Evolutionary conservation across 2,329 filamentous ascomycete species (phyloP), one percentile per base, ranked within the genome.

Genomic region (Scortechinia acanthostroma): DNA sequence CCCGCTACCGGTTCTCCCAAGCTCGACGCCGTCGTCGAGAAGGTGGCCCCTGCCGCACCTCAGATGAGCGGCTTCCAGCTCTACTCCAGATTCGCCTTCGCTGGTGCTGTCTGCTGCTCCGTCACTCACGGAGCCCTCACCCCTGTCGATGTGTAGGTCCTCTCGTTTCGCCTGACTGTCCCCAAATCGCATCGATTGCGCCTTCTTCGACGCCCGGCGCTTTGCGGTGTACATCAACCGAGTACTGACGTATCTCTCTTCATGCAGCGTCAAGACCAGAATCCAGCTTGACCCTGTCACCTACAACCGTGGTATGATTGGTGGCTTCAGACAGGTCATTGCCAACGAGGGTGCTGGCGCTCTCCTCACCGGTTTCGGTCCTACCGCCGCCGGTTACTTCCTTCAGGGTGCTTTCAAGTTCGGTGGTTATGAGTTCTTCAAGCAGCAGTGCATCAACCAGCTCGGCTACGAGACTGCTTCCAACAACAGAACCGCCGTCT

Each of bases 91-190:
- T 96, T 96, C 76, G 91, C 93, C 72, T 86, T 98, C 61, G 91
- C 93, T 60, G 93, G 93, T 73, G 93, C 93, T 59, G 75, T 97
- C 77, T 96, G 93, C 84, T 98, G 93, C 73, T 93, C 91, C 59
- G 75, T 97, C 73, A 98, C 93, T 64, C 93, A 98, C 81, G 93
- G 91, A 70, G 86, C 79, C 63, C 83, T 97, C 60, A 98, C 93
- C 57, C 93, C 93, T 64, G 90, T 98, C 70, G 93, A 98, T 87
- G 93, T 98, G 91, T 97, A 93, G 71, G 91, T 50, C 47, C 40
- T 33, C 14, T 46, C 44, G 43, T 42, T 45, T 15, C 45, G 33
- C 16, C 43, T 45, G 10, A n/a, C n/a, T n/a, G n/a, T n/a, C n/a
- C n/a, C n/a, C 21, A 20, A 46, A 49, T 17, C 37, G 48, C 15